A percentile compares a stretch with the other conserved stretches of the same genome.
These are phyloP conservation scores for Oemleria cerasiformis DNA, from an alignment of 306 rosid species.

Conservation along the genomic window DNA sequence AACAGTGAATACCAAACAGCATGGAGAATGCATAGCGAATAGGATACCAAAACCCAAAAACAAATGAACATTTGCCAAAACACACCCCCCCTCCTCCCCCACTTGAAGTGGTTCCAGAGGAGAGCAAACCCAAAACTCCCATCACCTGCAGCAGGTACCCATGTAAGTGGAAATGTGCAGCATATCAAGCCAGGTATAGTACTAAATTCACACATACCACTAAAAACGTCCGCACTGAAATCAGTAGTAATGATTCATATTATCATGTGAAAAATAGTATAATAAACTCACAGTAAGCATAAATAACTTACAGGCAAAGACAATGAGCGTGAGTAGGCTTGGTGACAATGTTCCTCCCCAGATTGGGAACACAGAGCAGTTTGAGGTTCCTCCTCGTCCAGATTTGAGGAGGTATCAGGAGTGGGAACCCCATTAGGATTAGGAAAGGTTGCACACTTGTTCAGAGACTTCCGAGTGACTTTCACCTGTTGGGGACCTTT, in stretches of 20 bases:
- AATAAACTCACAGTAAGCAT: background rate
- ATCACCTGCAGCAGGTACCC: background rate
- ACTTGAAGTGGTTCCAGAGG: background rate
- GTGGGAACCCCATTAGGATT: conserved; percentile 26
- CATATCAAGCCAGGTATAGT: background rate
- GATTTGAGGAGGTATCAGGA: conserved; percentile 30
- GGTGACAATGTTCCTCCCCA: conserved; percentile 32
- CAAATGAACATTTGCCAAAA: background rate
- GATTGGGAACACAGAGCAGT: conserved; percentile 20
- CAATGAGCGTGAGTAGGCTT: conserved; percentile 33
- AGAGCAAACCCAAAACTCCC: background rate
- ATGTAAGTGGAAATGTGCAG: background rate
- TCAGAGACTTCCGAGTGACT: conserved; percentile 26
- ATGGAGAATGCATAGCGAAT: background rate
- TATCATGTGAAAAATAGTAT: background rate
- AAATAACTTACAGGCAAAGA: conserved; percentile 51
- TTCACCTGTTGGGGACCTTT: conserved; percentile 17
- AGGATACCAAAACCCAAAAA: background rate
- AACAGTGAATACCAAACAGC: background rate
- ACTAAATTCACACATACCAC: background rate
- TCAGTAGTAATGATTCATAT: background rate
- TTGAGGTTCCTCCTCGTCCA: conserved; percentile 38
- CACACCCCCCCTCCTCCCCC: background rate
- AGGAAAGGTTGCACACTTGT: conserved; percentile 44
- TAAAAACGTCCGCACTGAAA: background rate